Conservation (phyloP, 1,284 basidiomycete genomes). For the Cerrena zonata region DNA sequence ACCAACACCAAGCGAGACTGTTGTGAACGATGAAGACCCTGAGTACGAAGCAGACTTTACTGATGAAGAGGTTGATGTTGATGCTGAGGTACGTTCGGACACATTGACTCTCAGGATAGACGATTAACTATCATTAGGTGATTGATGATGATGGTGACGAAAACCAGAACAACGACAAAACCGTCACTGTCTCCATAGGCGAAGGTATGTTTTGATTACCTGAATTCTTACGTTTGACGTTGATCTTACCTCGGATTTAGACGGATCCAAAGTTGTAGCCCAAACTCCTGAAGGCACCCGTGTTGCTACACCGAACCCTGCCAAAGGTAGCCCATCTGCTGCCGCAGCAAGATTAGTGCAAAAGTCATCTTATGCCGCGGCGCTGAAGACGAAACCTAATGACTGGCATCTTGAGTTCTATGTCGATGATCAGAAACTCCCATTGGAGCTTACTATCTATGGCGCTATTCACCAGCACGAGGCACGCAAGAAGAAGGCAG, state of each 20-base stretch:
- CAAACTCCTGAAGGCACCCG: conserved; percentile 95
- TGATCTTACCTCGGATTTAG: conserved; percentile 33
- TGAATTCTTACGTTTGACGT: not conserved
- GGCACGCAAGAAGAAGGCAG: conserved; percentile 64
- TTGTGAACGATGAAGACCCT: conserved; percentile 49
- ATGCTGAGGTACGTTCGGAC: conserved; percentile 44
- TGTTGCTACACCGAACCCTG: conserved; percentile 77
- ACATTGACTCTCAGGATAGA: not conserved
- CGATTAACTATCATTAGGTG: conserved; percentile 34
- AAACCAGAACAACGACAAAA: conserved; percentile 66
- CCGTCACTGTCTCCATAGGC: conserved; percentile 76
- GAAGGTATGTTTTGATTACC: conserved; percentile 52
- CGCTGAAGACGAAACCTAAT: conserved; percentile 82
- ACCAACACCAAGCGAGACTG: conserved; percentile 43
- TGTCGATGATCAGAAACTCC: conserved; percentile 80
- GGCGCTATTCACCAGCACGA: conserved; percentile 91
- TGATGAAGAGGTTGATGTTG: conserved; percentile 71
- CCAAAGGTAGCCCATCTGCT: conserved; percentile 26
- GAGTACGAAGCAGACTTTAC: conserved; percentile 63
- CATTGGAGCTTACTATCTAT: conserved; percentile 88
- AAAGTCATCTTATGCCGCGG: conserved; percentile 84
- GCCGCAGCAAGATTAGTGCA: conserved; percentile 37
- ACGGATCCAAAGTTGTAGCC: conserved; percentile 86
- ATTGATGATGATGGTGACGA: conserved; percentile 75
- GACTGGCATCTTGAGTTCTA: conserved; percentile 98